Conservation (phyloP, 192 early-diverging fungal species). For the Anaeromyces robustus region DNA sequence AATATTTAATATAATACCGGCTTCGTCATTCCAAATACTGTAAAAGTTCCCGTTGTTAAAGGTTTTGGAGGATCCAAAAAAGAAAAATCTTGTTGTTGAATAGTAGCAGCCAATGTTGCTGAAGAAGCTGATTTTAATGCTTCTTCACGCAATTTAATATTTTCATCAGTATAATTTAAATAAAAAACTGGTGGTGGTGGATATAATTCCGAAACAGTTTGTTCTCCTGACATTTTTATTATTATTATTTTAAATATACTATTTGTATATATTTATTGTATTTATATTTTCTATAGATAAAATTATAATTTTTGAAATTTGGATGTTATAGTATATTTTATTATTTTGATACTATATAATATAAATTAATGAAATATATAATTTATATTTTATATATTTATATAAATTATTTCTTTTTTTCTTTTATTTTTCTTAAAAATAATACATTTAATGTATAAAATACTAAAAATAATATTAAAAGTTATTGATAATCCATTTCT, state of each 20-base stretch:
- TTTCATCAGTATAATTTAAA: neutral
- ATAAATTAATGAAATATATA: too few relatives aligned
- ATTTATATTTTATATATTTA: too few relatives aligned
- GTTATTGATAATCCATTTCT: too few relatives aligned
- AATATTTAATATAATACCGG: neutral
- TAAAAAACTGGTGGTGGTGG: neutral
- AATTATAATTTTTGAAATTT: too few relatives aligned
- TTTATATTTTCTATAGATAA: too few relatives aligned
- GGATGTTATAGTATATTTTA: too few relatives aligned
- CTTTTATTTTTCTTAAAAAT: too few relatives aligned
- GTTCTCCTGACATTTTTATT: neutral
- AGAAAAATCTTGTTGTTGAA: neutral
- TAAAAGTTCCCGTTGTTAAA: neutral
- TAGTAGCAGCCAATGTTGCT: neutral
- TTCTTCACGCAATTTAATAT: neutral
- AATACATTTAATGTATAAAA: too few relatives aligned
- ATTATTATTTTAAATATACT: neutral
- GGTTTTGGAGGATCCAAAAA: neutral
- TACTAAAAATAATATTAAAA: too few relatives aligned
- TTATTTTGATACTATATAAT: too few relatives aligned
- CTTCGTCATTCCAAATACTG: neutral
- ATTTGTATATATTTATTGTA: too few relatives aligned
- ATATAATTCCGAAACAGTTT: neutral
- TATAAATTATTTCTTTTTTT: too few relatives aligned
- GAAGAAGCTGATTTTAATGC: neutral